A percentile compares a stretch with the other conserved stretches of the same genome.
Evolutionary conservation across 2,329 filamentous ascomycete species (phyloP).

Genomic region (Colletotrichum theobromicola): DNA sequence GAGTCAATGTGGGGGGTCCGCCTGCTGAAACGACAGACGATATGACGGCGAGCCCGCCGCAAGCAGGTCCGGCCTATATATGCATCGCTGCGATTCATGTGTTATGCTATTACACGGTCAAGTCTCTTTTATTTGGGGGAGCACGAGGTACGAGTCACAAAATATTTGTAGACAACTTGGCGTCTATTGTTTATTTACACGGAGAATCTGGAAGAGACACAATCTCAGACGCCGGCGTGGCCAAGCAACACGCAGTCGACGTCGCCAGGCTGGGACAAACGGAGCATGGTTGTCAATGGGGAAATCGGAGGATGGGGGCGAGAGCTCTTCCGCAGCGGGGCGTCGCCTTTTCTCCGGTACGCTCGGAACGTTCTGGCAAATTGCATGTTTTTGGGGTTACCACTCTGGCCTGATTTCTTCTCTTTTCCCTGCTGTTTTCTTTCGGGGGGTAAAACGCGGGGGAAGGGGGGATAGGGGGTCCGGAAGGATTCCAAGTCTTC

Average conservation of each 20-base stretch:
- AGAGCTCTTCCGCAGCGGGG: not conserved
- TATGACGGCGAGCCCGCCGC: not conserved
- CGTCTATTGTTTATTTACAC: conserved; percentile 5
- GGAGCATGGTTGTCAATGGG: not conserved
- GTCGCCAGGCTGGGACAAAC: not conserved
- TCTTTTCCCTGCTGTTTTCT: not conserved
- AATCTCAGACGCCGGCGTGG: not conserved
- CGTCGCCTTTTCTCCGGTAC: not conserved
- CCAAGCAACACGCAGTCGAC: not conserved
- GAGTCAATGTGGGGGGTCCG: conserved; percentile 5
- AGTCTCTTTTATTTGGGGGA: not conserved
- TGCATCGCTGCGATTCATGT: conserved; percentile 4
- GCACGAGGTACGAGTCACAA: conserved; percentile 5
- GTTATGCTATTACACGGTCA: not conserved
- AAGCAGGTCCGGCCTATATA: not conserved
- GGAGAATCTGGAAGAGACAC: not conserved
- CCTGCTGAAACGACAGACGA: conserved; percentile 9
- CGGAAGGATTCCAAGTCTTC: not conserved
- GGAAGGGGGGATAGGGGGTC: not conserved
- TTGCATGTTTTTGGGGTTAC: not conserved
- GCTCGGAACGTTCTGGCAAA: not conserved
- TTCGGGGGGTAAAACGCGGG: not conserved
- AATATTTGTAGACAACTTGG: conserved; percentile 6
- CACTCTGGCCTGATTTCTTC: not conserved
- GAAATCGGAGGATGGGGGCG: not conserved